phyloP scores from a whole-genome alignment of 2,329 filamentous ascomycete species.

The Aspergillus quadricinctus region DNA sequence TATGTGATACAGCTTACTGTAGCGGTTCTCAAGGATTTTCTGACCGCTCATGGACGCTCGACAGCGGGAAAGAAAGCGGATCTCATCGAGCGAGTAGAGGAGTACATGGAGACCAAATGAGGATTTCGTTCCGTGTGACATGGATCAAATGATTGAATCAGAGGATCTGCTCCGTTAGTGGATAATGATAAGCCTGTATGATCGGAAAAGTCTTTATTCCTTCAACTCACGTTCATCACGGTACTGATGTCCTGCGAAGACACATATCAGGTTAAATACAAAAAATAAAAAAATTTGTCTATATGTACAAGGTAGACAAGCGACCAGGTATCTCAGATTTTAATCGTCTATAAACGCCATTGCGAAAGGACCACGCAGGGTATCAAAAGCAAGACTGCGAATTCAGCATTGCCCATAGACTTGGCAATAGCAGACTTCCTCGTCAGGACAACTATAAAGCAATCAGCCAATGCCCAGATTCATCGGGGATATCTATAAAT shows the following conservation, averaged over 20 bases:
- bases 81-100: constrained; percentile 48
- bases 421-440: constrained; percentile 33
- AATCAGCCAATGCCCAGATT: background rate
- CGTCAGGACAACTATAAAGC: constrained; percentile 27
- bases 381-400: background rate
- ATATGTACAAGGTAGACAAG: background rate
- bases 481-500: background rate
- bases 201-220: too few species aligned
- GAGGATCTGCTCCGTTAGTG: background rate
- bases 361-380: background rate
- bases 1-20: constrained; percentile 39
- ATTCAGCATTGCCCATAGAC: constrained; percentile 32
- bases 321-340: background rate
- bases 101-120: constrained; percentile 44
- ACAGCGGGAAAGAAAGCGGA: constrained; percentile 48
- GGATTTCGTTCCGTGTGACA: background rate
- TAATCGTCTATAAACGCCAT: background rate
- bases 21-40: constrained; percentile 44
- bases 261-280: too few species aligned
- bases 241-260: too few species aligned
- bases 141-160: background rate
- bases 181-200: background rate
- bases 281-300: background rate
- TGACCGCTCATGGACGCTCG: constrained; percentile 40
- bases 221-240: too few species aligned